Conservation (phyloP, 768 basidiomycete species). For the Mycena crocata region DNA sequence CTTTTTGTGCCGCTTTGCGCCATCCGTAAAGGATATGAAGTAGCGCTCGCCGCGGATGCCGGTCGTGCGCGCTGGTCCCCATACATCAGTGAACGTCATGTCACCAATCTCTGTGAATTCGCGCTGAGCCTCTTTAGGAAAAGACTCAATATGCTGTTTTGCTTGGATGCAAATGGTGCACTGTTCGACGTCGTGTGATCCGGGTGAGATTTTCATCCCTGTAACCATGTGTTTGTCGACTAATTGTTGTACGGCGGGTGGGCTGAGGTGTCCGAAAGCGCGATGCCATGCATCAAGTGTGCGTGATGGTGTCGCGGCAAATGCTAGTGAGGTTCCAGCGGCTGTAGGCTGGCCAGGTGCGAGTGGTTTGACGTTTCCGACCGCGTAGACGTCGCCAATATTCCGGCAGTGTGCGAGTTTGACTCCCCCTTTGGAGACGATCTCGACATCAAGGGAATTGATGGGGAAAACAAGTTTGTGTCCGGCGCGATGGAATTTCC, state of each 20-base stretch:
- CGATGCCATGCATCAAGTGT: constrained; percentile 34
- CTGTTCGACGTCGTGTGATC: constrained; percentile 16
- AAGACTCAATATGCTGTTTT: constrained; percentile 34
- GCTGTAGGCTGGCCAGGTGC: constrained; percentile 17
- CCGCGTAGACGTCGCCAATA: constrained; percentile 14
- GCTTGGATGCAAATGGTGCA: constrained; percentile 38
- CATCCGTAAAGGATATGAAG: constrained; percentile 28
- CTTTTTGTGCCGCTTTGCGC: constrained; percentile 8
- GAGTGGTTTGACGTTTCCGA: constrained; percentile 11
- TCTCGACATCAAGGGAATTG: constrained; percentile 10
- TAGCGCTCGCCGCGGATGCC: constrained; percentile 23
- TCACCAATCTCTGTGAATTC: constrained; percentile 33
- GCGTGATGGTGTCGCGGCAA: constrained; percentile 2
- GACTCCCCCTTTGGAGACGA: neutral
- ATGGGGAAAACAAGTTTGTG: neutral
- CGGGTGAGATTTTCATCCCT: constrained; percentile 32
- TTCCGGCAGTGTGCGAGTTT: constrained; percentile 9
- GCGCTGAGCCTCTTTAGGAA: constrained; percentile 36
- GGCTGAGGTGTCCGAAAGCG: constrained; percentile 36
- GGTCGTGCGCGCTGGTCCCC: constrained; percentile 28
- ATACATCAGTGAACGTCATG: constrained; percentile 32
- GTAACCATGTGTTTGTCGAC: constrained; percentile 33
- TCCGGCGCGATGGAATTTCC: constrained; percentile 19
- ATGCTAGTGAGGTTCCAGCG: neutral
- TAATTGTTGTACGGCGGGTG: constrained; percentile 30